Evolutionary conservation across 1,139 yeast genomes (phyloP), one percentile per base, ranked within the genome.

Genomic region (Candida sanyaensis): DNA sequence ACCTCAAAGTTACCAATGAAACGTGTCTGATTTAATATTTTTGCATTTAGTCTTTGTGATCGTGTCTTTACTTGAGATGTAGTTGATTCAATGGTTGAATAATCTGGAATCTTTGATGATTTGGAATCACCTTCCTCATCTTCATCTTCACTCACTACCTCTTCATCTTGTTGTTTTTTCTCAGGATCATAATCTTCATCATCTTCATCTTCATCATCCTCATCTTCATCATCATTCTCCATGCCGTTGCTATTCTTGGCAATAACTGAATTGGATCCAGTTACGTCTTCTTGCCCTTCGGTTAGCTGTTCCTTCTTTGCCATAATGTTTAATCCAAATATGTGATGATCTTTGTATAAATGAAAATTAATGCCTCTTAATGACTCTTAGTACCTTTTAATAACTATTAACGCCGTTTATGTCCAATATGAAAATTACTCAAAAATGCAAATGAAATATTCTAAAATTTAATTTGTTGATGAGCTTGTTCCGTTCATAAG

Each of bases 61-160:
- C 80, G 59, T 1, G 80, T 75, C 34, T 66, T 58, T 4, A 75
- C 74, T 48, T 68, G 74, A 6, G 72, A 61, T 6, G 63, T 62
- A 6, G 63, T 55, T 4, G 68, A 59, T 46, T 68, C 70, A 21
- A 73, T 66, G 7, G 64, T 61, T 5, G 73, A 65, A 52, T 68
- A 73, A 48, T 74, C 75, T 0, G 71, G 72, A 7, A 60, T 65
- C 6, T 59, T 62, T 10, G 59, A 65, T 10, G 57, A 61, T 6
- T 59, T 66, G 6, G 61, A 65, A 12, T 58, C 66, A 4, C 55
- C 65, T 6, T 57, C 59, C 5, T 51, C 60, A 9, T 56, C 65
- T 3, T 54, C 63, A 9, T 55, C 59, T 2, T 53, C 55, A 63
- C 29, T 55, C 5, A 23, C 61, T 12, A 53, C 56, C 4, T 51